Evolutionary conservation across 805 yeast species (phyloP).

Genomic region (Zygoascus tannicola): DNA sequence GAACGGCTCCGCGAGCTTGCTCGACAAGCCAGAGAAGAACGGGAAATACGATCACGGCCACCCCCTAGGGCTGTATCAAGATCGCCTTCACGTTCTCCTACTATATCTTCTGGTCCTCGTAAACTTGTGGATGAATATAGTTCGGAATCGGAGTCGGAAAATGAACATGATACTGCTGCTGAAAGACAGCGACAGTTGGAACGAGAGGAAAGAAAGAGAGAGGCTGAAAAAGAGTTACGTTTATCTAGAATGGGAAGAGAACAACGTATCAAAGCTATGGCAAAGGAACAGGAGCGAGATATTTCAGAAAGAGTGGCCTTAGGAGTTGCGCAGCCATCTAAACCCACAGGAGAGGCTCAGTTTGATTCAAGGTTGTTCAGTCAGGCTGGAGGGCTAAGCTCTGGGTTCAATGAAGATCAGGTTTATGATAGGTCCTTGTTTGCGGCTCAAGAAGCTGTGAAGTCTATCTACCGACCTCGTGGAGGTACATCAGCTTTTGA

Average conservation of each 20-base stretch:
- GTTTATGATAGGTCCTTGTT: slow-evolving; percentile 54
- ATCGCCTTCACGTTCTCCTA: neutral
- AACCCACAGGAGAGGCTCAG: slow-evolving; percentile 31
- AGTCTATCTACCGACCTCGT: slow-evolving; percentile 40
- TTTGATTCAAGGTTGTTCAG: slow-evolving; percentile 55
- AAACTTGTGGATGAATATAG: neutral
- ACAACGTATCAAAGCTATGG: slow-evolving; percentile 34
- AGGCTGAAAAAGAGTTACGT: slow-evolving; percentile 40
- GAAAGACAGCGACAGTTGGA: slow-evolving; percentile 32
- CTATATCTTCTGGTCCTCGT: neutral
- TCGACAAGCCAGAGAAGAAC: slow-evolving; percentile 36
- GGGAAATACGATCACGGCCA: slow-evolving; percentile 9
- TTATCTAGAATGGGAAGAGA: slow-evolving; percentile 38
- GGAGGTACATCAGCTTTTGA: slow-evolving; percentile 17
- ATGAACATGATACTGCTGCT: slow-evolving; percentile 13
- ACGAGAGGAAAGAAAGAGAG: slow-evolving; percentile 37
- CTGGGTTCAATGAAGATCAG: slow-evolving; percentile 34
- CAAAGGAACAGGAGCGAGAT: slow-evolving; percentile 40
- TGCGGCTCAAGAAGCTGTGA: slow-evolving; percentile 41
- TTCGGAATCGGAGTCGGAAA: neutral
- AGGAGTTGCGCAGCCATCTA: slow-evolving; percentile 38
- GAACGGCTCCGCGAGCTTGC: slow-evolving; percentile 44
- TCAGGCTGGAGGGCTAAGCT: slow-evolving; percentile 20
- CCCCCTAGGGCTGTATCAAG: slow-evolving; percentile 4
- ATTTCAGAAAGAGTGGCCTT: slow-evolving; percentile 47